Evolutionary conservation across 2,329 filamentous ascomycete species (phyloP), one percentile per base, ranked within the genome.

Genomic region (Cladosporium sp.): DNA sequence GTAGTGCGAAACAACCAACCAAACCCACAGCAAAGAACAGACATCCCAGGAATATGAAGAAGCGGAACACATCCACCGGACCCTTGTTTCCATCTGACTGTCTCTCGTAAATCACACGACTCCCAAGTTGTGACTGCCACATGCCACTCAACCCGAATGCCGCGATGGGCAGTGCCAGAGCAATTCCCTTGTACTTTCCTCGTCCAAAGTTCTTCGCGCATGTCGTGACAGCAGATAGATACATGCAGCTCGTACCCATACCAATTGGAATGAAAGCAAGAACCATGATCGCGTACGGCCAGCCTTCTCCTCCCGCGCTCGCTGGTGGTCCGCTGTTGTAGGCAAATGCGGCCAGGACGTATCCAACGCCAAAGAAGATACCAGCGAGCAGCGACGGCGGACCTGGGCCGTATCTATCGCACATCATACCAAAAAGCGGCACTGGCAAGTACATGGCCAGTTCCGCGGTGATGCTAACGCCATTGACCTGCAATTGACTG

Each of bases 141-240:
- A 99, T 93, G 50, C 92, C 92, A 70, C 92, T 96, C 59, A 99
- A 75, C 0, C 94, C 94, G 72, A 97, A 96, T 6, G 90, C 88
- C 0, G 94, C 91, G 72, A 97, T 97, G 1, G 94, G 94, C 60
- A 90, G 82, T 1, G 93, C 92, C 58, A 99, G 81, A 61, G 95
- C 93, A 52, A 99, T 77, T 0, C 94, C 94, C 68, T 93, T 88
- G 69, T 95, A 88, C 69, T 88, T 89, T 3, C 92, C 91, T 61
- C 88, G 86, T 51, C 92, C 92, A 75, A 97, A 99, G 76, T 97
- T 99, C 84, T 99, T 99, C 37, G 94, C 94, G 70, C 92, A 96
- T 0, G 93, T 96, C 6, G 93, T 93, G n/a, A 99, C 88, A 1
- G 91, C 88, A 52, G 87, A 84, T 58, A 97, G 81, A 73, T 97